These are phyloP conservation scores for Papilionanthe hybrid DNA, from an alignment of 116 monocot genomes.

Conservation along the genomic window DNA sequence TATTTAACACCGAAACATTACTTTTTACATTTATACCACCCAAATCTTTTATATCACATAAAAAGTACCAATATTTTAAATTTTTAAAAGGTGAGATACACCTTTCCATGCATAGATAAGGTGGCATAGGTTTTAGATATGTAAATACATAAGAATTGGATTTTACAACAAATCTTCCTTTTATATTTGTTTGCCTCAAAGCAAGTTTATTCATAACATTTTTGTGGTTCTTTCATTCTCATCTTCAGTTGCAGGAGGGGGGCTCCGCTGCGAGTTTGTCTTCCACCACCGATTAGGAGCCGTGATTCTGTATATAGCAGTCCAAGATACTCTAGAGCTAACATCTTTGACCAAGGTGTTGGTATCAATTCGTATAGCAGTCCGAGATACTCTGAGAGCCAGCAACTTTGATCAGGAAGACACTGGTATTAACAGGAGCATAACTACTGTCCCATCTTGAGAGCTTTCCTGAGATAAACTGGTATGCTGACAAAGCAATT, in stretches of 20 bases:
- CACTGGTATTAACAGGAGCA: constrained; percentile 12
- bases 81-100: too few species aligned
- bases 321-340: constrained; percentile 27
- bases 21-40: too few species aligned
- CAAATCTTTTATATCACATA: too few species aligned
- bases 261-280: constrained; percentile 27
- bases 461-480: constrained; percentile 26
- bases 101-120: too few species aligned
- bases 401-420: constrained; percentile 38
- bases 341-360: constrained; percentile 17
- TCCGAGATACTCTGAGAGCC: constrained; percentile 25
- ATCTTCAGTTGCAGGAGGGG: constrained; percentile 47
- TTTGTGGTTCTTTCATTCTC: neutral
- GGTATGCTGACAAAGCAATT: constrained; percentile 17
- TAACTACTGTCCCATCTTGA: constrained; percentile 27
- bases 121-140: too few species aligned
- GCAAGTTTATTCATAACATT: neutral
- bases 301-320: constrained; percentile 19
- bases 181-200: neutral
- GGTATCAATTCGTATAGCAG: constrained; percentile 15
- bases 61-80: neutral
- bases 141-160: too few species aligned
- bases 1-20: too few species aligned
- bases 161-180: neutral
- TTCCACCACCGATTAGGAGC: constrained; percentile 53